Evolutionary conservation across 306 rosid genomes (phyloP).

Genomic region (Phaseolus lunatus): DNA sequence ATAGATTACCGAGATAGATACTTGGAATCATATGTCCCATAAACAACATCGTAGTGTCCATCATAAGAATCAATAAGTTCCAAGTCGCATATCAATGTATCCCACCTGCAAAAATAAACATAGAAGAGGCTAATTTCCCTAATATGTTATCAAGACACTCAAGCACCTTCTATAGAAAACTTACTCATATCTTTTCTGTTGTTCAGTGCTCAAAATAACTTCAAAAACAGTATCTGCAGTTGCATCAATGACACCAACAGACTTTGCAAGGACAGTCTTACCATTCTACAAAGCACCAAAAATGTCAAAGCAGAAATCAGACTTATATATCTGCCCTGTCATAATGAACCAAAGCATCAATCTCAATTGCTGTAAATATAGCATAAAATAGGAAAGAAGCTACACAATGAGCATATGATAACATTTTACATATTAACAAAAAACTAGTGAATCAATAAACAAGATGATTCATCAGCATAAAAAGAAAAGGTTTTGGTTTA

Average conservation of each 20-base stretch:
- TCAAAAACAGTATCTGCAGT: slow-evolving; percentile 92
- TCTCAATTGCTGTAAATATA: slow-evolving; percentile 19
- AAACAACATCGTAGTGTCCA: slow-evolving; percentile 90
- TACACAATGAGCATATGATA: neutral
- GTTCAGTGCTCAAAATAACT: slow-evolving; percentile 72
- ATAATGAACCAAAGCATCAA: slow-evolving; percentile 35
- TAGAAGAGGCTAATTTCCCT: slow-evolving; percentile 39
- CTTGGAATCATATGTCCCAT: slow-evolving; percentile 88
- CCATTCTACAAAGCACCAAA: slow-evolving; percentile 68
- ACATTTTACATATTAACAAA: neutral
- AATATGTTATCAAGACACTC: slow-evolving; percentile 24
- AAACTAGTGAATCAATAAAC: neutral
- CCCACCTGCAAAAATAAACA: slow-evolving; percentile 77
- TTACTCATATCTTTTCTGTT: slow-evolving; percentile 85
- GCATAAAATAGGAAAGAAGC: slow-evolving; percentile 3
- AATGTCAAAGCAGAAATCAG: slow-evolving; percentile 37
- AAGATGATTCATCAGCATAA: neutral
- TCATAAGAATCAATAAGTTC: slow-evolving; percentile 81
- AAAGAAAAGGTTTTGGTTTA: neutral
- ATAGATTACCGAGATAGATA: slow-evolving; percentile 79
- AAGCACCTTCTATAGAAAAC: slow-evolving; percentile 41
- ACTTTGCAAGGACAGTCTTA: slow-evolving; percentile 83
- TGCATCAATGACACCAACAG: slow-evolving; percentile 88
- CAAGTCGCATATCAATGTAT: slow-evolving; percentile 87
- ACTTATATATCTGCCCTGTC: slow-evolving; percentile 12